Evolutionary conservation across 202 grass and related monocot species (phyloP).

Genomic region (Setaria italica): DNA sequence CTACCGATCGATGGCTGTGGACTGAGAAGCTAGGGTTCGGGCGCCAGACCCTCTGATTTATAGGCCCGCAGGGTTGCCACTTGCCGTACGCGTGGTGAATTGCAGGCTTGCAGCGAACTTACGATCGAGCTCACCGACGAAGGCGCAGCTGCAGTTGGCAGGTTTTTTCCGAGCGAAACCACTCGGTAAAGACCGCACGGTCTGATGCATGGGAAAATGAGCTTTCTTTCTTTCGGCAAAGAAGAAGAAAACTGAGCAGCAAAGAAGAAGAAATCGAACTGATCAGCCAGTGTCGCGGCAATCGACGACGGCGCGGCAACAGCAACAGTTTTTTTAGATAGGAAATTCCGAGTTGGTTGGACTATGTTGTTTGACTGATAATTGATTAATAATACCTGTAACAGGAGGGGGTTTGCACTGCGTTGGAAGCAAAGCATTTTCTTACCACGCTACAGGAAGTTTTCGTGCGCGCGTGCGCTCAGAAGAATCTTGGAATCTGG

Average conservation of each 20-base stretch:
- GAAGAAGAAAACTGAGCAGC: not conserved
- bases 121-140: not conserved
- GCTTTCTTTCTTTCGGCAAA: constrained; percentile 8
- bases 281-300: no score
- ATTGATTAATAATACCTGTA: not conserved
- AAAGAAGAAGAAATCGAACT: no score
- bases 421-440: constrained; percentile 1
- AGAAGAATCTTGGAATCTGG: not conserved
- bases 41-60: not conserved
- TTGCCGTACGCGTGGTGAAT: not conserved
- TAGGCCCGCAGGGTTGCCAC: not conserved
- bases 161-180: not conserved
- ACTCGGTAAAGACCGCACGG: not conserved
- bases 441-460: not conserved
- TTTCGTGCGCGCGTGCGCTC: not conserved
- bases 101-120: not conserved
- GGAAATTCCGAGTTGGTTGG: not conserved
- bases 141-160: not conserved
- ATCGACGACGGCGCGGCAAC: not conserved
- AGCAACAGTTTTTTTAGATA: not conserved
- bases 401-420: not conserved
- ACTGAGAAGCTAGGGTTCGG: not conserved
- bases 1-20: not conserved
- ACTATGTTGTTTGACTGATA: not conserved
- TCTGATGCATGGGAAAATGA: not conserved